Conservation (phyloP, 768 basidiomycete genomes). For the Collybia sordida region DNA sequence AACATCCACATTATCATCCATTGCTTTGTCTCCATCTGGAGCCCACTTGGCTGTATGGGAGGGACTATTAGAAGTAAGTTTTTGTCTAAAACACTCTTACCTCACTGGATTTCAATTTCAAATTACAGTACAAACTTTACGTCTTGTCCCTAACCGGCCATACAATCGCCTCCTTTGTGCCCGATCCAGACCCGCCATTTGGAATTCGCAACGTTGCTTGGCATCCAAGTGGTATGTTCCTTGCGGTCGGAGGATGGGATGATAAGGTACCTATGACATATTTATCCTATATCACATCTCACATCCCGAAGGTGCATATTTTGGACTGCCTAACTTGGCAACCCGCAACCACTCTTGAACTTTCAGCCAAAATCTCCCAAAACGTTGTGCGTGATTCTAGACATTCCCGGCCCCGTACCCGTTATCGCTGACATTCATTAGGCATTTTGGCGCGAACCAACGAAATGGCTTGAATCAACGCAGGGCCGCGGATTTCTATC, state of each 20-base stretch:
- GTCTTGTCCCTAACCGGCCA: constrained; percentile 68
- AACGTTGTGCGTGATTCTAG: constrained; percentile 47
- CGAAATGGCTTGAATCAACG: constrained; percentile 81
- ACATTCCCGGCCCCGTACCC: background rate
- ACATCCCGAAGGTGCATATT: constrained; percentile 58
- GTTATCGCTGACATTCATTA: constrained; percentile 22
- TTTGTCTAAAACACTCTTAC: constrained; percentile 1
- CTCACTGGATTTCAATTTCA: constrained; percentile 4
- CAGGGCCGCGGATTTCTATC: constrained; percentile 86
- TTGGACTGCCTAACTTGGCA: constrained; percentile 79
- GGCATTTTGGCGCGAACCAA: constrained; percentile 86
- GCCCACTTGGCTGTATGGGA: constrained; percentile 82
- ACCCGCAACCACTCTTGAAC: constrained; percentile 58
- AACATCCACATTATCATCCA: constrained; percentile 67
- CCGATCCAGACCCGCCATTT: constrained; percentile 76
- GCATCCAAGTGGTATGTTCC: constrained; percentile 84
- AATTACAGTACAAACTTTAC: constrained; percentile 69
- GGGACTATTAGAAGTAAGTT: constrained; percentile 72
- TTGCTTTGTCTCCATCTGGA: constrained; percentile 76
- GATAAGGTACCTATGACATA: constrained; percentile 60
- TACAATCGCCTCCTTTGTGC: constrained; percentile 63
- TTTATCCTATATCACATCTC: constrained; percentile 3
- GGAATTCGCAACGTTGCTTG: constrained; percentile 79
- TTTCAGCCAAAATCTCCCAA: constrained; percentile 54
- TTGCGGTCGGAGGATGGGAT: constrained; percentile 87